Conservation (phyloP, 2,329 filamentous ascomycete genomes). For the Sclerotinia sclerotiorum region DNA sequence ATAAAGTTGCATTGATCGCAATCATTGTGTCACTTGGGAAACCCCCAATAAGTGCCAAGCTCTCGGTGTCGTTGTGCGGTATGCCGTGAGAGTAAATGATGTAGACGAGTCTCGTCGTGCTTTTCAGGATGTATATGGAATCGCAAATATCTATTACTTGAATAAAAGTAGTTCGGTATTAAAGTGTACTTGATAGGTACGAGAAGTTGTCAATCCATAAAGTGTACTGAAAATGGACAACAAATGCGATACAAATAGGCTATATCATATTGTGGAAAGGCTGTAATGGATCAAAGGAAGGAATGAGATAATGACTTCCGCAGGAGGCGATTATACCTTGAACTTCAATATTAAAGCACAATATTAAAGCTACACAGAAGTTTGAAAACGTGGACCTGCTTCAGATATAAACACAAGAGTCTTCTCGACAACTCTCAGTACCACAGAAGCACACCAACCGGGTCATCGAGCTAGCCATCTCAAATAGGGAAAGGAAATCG, state of each 20-base stretch:
- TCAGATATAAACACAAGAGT: conserved; percentile 9
- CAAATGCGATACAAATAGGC: neutral
- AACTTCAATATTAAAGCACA: neutral
- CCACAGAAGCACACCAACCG: neutral
- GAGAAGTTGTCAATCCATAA: neutral
- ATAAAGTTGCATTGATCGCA: conserved; percentile 13
- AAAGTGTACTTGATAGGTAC: neutral
- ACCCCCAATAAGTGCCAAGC: neutral
- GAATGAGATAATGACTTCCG: neutral
- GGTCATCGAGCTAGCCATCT: neutral
- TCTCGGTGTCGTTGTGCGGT: neutral
- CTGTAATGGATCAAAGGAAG: neutral
- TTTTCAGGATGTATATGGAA: neutral
- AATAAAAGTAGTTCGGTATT: neutral
- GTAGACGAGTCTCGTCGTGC: neutral
- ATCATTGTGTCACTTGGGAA: conserved; percentile 11
- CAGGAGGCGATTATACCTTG: neutral
- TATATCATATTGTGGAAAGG: conserved; percentile 4
- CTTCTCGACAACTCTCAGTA: neutral
- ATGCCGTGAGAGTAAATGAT: neutral
- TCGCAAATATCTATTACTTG: neutral
- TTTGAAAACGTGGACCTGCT: neutral
- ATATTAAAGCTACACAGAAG: neutral
- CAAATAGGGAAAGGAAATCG: conserved; percentile 23
- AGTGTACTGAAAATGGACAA: neutral